Conservation (phyloP, 768 basidiomycete species). For the Mycena indigotica region DNA sequence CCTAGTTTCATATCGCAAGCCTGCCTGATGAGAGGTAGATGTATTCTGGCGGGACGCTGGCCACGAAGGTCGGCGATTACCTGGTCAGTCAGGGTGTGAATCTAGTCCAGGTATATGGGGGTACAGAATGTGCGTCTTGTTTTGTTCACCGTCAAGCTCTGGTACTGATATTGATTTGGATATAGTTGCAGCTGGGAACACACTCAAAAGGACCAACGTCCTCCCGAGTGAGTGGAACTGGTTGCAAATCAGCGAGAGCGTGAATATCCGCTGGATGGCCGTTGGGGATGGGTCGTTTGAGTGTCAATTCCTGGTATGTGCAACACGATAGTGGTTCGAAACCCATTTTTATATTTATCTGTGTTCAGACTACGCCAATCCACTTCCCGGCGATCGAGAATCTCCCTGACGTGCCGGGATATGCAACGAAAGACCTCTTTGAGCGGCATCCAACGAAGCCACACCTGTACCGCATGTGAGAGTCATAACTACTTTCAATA, state of each 20-base stretch:
- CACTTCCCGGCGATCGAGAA: conserved; percentile 41
- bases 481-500: neutral
- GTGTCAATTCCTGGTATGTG: conserved; percentile 38
- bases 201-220: conserved; percentile 9
- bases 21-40: conserved; percentile 22
- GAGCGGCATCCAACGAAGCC: conserved; percentile 34
- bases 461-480: conserved; percentile 33
- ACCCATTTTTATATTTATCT: neutral
- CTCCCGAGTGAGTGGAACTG: conserved; percentile 35
- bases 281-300: conserved; percentile 43
- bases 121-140: conserved; percentile 33
- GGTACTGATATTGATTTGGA: neutral
- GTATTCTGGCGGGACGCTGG: conserved; percentile 40
- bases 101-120: conserved; percentile 37
- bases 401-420: conserved; percentile 30
- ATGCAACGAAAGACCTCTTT: conserved; percentile 33
- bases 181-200: conserved; percentile 25
- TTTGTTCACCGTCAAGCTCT: neutral
- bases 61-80: conserved; percentile 37
- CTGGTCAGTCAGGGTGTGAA: conserved; percentile 38
- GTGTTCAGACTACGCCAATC: conserved; percentile 32
- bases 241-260: conserved; percentile 32
- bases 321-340: neutral
- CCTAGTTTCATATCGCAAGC: neutral
- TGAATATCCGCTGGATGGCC: conserved; percentile 36